Conservation (phyloP, 768 basidiomycete genomes). For the Fomitopsis pulvina region DNA sequence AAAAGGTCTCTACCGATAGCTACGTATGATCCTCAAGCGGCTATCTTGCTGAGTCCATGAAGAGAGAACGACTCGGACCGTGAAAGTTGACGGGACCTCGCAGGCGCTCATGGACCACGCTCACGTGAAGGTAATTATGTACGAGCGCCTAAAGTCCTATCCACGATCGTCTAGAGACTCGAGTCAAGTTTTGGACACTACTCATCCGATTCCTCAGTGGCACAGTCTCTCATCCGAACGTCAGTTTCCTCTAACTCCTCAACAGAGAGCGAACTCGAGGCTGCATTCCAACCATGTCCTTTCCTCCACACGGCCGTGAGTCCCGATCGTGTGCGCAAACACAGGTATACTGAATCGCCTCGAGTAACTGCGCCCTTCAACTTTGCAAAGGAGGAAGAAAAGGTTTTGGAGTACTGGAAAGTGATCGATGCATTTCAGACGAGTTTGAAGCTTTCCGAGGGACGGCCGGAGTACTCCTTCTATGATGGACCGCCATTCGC, state of each 20-base stretch:
- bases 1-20: too few relatives aligned
- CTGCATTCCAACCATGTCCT: slow-evolving; percentile 17
- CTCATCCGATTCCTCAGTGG: not conserved
- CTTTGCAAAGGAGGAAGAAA: slow-evolving; percentile 85
- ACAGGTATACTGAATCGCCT: slow-evolving; percentile 3
- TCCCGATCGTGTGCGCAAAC: not conserved
- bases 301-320: slow-evolving; percentile 24
- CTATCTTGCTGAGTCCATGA: too few relatives aligned
- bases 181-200: not conserved
- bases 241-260: too few relatives aligned
- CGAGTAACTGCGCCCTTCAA: slow-evolving; percentile 72
- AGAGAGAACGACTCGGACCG: not conserved
- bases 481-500: slow-evolving; percentile 98
- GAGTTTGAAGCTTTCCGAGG: slow-evolving; percentile 86
- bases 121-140: not conserved
- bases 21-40: too few relatives aligned
- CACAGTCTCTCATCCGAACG: too few relatives aligned
- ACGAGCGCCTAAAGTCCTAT: not conserved
- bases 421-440: slow-evolving; percentile 98
- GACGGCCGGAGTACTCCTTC: slow-evolving; percentile 86
- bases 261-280: not conserved
- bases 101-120: not conserved
- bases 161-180: not conserved
- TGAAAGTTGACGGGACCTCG: not conserved
- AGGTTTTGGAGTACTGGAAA: slow-evolving; percentile 85